Conservation (phyloP, 257 asterid species). For the Capsicum pubescens region DNA sequence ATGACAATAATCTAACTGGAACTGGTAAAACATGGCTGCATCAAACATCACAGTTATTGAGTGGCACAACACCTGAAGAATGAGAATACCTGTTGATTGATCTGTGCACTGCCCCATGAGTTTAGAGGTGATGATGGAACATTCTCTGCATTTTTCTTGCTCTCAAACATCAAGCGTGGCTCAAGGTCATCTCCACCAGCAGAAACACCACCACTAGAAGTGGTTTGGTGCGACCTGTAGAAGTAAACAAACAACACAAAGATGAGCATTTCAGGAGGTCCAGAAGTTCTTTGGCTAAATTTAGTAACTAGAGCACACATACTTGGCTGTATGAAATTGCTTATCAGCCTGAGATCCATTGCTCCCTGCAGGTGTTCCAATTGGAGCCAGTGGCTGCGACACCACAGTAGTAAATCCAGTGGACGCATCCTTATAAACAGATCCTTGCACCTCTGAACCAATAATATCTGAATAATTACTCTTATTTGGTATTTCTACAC, state of each 20-base stretch:
- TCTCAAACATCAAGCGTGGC: slow-evolving; percentile 55
- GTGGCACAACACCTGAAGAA: slow-evolving; percentile 19
- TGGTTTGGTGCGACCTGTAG: slow-evolving; percentile 59
- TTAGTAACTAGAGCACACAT: slow-evolving; percentile 32
- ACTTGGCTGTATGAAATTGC: slow-evolving; percentile 54
- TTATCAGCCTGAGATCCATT: slow-evolving; percentile 52
- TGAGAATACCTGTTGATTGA: slow-evolving; percentile 52
- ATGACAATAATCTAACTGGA: not conserved
- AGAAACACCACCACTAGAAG: slow-evolving; percentile 48
- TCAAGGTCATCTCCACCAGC: slow-evolving; percentile 53
- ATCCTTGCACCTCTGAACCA: slow-evolving; percentile 52
- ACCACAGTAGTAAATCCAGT: slow-evolving; percentile 42
- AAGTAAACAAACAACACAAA: slow-evolving; percentile 31
- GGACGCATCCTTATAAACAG: slow-evolving; percentile 52
- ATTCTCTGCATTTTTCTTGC: slow-evolving; percentile 55
- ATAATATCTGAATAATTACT: slow-evolving; percentile 42
- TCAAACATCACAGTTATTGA: slow-evolving; percentile 5
- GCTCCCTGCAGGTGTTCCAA: slow-evolving; percentile 69
- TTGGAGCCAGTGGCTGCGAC: slow-evolving; percentile 66
- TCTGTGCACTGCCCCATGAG: slow-evolving; percentile 51
- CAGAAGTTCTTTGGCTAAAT: not conserved
- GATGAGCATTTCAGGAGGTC: slow-evolving; percentile 30
- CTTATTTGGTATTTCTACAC: slow-evolving; percentile 48
- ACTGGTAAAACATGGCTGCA: not conserved
- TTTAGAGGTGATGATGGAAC: slow-evolving; percentile 41